Base-by-base conservation (phyloP, 148 eudicot species). In the Amaranthus palmeri region DNA sequence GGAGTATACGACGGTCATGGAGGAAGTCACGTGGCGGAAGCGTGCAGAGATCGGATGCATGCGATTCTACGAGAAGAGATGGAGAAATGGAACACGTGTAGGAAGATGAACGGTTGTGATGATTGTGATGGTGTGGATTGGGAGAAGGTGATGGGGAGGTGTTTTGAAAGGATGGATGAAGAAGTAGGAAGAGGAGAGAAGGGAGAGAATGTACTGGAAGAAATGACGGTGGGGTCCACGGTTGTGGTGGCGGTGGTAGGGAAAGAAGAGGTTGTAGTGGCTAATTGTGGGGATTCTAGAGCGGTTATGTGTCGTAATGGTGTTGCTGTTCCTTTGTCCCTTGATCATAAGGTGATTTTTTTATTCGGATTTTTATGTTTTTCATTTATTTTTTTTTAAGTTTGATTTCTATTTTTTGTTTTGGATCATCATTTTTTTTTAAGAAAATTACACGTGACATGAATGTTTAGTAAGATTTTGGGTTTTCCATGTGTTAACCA, bases 271-370 rank as follows among this genome's bases (percentile, higher is more conserved):
- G 46, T 88, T 43, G 85, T 91, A 11, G 88, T 91, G 4, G 97
- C 92, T 4, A 91, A 90, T 72, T 90, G 96, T 63, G 96, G 96
- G 0, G 96, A 88, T 79, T 88, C 96, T 8, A 88, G 91, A 72
- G 96, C 86, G 45, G 90, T 91, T 59, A 59, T 91, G 45, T 87
- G 82, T 3, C 79, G 88, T 0, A 75, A 64, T 8, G 90, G 92
- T 10, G 79, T 69, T n/a, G 86, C 85, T 2, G 65, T 88, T 2
- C 83, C 87, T 8, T 61, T 91, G 79, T 83, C 96, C 11, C 69
- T 52, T 59, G 97, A 91, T 83, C 93, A 89, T 56, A 89, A 91
- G 97, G 97, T 91, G 77, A 72, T 11, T 15, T 25, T 25, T 25
- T 25, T 25, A 25, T 25, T 25, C 1, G 36, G 36, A 7, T 1